A percentile compares a stretch with the other conserved stretches of the same genome.
These are phyloP conservation scores for Microglena sp. DNA, from an alignment of 139 green algal genomes.

Conservation along the genomic window DNA sequence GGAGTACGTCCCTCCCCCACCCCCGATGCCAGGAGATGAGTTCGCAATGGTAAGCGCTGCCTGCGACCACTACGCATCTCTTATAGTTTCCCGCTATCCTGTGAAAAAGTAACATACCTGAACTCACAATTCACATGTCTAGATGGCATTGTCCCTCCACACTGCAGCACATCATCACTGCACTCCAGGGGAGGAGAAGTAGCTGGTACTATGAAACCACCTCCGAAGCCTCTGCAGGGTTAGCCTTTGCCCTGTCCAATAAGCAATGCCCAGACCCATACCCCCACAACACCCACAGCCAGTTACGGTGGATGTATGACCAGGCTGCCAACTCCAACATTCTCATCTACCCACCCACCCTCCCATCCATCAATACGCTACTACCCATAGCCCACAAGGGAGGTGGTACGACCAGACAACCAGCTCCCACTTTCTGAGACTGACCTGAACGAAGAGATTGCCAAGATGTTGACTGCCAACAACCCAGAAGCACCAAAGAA, in stretches of 20 bases:
- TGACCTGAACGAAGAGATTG: conserved; percentile 77
- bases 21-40: conserved; percentile 43
- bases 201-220: background rate
- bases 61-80: background rate
- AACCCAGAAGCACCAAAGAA: conserved; percentile 66
- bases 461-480: conserved; percentile 75
- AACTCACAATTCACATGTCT: background rate
- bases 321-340: background rate
- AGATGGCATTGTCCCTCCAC: background rate
- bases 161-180: background rate
- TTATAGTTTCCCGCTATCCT: background rate
- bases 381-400: conserved; percentile 46
- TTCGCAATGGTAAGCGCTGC: conserved; percentile 42
- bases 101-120: background rate
- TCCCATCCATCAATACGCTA: background rate
- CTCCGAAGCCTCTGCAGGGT: background rate
- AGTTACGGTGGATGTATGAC: background rate
- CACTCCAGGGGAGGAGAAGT: background rate
- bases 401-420: conserved; percentile 63
- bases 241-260: background rate
- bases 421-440: conserved; percentile 63
- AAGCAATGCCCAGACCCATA: background rate
- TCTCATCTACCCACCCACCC: background rate
- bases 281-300: no score
- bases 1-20: conserved; percentile 33